A percentile compares a stretch with the other conserved stretches of the same genome.
These are phyloP conservation scores for Lasiosphaeria miniovina DNA, from an alignment of 495 filamentous ascomycete genomes.

Conservation along the genomic window DNA sequence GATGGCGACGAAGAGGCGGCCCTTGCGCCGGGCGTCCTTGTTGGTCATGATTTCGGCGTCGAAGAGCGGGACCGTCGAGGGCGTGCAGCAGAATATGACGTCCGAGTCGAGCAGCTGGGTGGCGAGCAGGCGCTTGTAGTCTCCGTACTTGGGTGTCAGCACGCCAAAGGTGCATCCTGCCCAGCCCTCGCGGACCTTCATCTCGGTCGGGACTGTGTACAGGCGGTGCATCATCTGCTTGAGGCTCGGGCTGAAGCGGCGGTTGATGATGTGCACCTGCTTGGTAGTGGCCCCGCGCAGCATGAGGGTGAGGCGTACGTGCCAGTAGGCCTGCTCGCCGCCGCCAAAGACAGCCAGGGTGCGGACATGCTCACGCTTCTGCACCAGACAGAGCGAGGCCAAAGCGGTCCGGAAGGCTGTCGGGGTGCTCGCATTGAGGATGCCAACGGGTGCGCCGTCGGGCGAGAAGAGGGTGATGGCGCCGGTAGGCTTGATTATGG, in stretches of 20 bases:
- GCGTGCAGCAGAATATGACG: slow-evolving; percentile 71
- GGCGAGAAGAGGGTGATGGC: slow-evolving; percentile 68
- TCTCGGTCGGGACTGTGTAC: slow-evolving; percentile 47
- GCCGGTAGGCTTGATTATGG: slow-evolving; percentile 65
- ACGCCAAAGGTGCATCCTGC: slow-evolving; percentile 63
- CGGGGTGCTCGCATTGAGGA: slow-evolving; percentile 80
- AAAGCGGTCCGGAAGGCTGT: slow-evolving; percentile 94
- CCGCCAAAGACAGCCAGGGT: slow-evolving; percentile 84
- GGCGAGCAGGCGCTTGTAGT: slow-evolving; percentile 64
- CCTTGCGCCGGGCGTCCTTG: slow-evolving; percentile 67
- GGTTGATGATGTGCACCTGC: slow-evolving; percentile 74
- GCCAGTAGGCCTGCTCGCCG: slow-evolving; percentile 91
- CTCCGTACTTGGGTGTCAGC: slow-evolving; percentile 66
- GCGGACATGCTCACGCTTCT: slow-evolving; percentile 63
- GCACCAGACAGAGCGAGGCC: slow-evolving; percentile 70
- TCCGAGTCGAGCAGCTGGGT: slow-evolving; percentile 66
- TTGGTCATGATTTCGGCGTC: slow-evolving; percentile 58
- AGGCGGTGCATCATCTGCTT: slow-evolving; percentile 55
- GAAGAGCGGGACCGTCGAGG: slow-evolving; percentile 46
- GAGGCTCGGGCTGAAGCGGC: slow-evolving; percentile 57
- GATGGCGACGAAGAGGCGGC: slow-evolving; percentile 74
- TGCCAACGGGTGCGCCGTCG: slow-evolving; percentile 66
- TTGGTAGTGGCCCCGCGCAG: slow-evolving; percentile 69
- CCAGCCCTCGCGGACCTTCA: slow-evolving; percentile 54
- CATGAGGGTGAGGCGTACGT: slow-evolving; percentile 76